These are phyloP conservation scores for Babesia bovis DNA, from an alignment of 169 alveolate species.

Conservation along the genomic window DNA sequence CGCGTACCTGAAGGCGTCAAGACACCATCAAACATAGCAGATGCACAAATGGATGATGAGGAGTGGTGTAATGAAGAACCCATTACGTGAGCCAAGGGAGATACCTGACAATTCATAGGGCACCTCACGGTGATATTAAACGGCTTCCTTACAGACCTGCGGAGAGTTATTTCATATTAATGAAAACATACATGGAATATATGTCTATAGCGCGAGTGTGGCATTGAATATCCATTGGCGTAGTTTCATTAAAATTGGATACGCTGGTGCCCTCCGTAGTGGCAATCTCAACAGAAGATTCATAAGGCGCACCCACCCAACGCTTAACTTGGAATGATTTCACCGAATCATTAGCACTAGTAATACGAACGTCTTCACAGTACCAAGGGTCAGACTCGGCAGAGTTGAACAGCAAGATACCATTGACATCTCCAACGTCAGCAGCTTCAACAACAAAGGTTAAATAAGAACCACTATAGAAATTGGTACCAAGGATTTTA, in stretches of 20 bases:
- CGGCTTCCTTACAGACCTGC: constrained; percentile 61
- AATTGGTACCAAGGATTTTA: constrained; percentile 72
- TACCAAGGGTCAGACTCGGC: constrained; percentile 84
- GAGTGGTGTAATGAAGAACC: constrained; percentile 86
- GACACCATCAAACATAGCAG: constrained; percentile 86
- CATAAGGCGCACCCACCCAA: constrained; percentile 84
- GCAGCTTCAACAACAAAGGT: constrained; percentile 82
- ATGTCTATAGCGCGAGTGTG: constrained; percentile 65
- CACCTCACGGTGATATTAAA: constrained; percentile 78
- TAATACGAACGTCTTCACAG: constrained; percentile 78
- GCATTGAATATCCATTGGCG: constrained; percentile 66
- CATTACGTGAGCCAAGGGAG: constrained; percentile 73
- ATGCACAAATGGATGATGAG: constrained; percentile 84
- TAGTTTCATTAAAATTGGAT: constrained; percentile 58
- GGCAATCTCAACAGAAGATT: constrained; percentile 69
- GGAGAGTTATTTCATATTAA: constrained; percentile 20
- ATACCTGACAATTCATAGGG: constrained; percentile 81
- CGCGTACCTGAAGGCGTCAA: constrained; percentile 75
- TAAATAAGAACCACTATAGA: constrained; percentile 69
- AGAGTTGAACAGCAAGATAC: constrained; percentile 76
- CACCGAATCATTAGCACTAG: constrained; percentile 68
- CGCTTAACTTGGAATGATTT: constrained; percentile 78
- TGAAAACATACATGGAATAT: constrained; percentile 58
- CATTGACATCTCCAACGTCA: constrained; percentile 81
- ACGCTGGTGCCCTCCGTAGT: constrained; percentile 64